Evolutionary conservation across 495 filamentous ascomycete species (phyloP), one percentile per base, ranked within the genome.

Genomic region (Xylaria longipes): DNA sequence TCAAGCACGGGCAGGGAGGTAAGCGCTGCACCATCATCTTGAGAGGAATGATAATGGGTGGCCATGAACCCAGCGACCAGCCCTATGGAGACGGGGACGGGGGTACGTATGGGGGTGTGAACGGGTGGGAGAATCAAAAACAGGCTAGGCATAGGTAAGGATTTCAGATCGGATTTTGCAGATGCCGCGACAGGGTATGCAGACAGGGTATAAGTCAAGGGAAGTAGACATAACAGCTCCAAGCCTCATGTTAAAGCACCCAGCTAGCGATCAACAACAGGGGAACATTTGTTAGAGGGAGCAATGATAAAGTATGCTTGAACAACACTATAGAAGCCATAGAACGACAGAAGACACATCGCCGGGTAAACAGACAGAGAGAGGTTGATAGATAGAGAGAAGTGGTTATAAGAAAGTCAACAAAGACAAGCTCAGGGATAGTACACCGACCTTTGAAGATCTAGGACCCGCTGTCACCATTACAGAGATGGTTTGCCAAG

Each of bases 401-500:
- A 41, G 33, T 31, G 41, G 50, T 33, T 8, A 37, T 35, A 41
- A 50, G 48, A 63, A 31, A 70, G 9, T 56, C 35, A 27, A 66
- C 50, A 50, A 71, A 56, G 65, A 66, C 46, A 70, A 48, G 61
- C 60, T 62, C 48, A 56, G 33, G 61, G 61, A 57, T 56, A 60
- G 33, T 60, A 62, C 54, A 72, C 70, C 70, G 64, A 72, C 70
- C 70, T 72, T 68, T 60, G 70, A 63, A 56, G 65, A 68, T 68
- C 29, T 56, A 50, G 65, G 41, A 63, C 45, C 54, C 63, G 56
- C 64, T 66, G 64, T 68, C 70, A 72, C 70, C 65, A 72, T 72
- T 66, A 71, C 69, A 71, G 69, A 71, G 61, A 33, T 31, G 56
- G 64, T 35, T 68, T 72, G 64, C 70, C 70, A 72, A 72, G 70